A percentile compares a stretch with the other conserved stretches of the same genome.
phyloP scores from a whole-genome alignment of 2,329 filamentous ascomycete species.

The Colletotrichum orbiculare region DNA sequence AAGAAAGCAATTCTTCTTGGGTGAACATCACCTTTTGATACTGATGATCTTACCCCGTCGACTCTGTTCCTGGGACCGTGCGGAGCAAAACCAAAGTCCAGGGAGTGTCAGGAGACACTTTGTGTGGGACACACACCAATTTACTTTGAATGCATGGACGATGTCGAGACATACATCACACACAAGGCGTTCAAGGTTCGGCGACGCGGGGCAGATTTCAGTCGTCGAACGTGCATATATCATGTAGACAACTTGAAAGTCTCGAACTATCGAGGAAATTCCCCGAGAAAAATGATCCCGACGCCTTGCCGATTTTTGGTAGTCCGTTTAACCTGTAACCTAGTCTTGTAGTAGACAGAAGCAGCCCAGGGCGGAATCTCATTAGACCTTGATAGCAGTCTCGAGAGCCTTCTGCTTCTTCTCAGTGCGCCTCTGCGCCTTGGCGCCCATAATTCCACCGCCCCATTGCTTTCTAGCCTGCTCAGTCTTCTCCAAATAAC shows the following conservation, averaged over 20 bases:
- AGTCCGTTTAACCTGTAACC: slow-evolving; percentile 35
- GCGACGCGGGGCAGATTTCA: background rate
- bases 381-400: slow-evolving; percentile 96
- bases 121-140: no score
- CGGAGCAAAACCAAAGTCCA: no score
- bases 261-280: slow-evolving; percentile 20
- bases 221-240: background rate
- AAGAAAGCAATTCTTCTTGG: no score
- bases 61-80: no score
- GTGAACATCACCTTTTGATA: no score
- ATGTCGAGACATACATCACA: no score
- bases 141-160: no score
- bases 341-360: slow-evolving; percentile 34
- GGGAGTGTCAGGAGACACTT: no score
- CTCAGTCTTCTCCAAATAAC: slow-evolving; percentile 96
- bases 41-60: no score
- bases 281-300: slow-evolving; percentile 35
- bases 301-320: slow-evolving; percentile 37
- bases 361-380: slow-evolving; percentile 49
- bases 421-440: slow-evolving; percentile 80
- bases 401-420: slow-evolving; percentile 97
- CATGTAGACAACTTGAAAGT: background rate
- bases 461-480: slow-evolving; percentile 94
- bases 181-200: no score
- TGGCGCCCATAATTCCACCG: slow-evolving; percentile 98